phyloP scores from a whole-genome alignment of 2,329 filamentous ascomycete species.

The Periconia digitata region DNA sequence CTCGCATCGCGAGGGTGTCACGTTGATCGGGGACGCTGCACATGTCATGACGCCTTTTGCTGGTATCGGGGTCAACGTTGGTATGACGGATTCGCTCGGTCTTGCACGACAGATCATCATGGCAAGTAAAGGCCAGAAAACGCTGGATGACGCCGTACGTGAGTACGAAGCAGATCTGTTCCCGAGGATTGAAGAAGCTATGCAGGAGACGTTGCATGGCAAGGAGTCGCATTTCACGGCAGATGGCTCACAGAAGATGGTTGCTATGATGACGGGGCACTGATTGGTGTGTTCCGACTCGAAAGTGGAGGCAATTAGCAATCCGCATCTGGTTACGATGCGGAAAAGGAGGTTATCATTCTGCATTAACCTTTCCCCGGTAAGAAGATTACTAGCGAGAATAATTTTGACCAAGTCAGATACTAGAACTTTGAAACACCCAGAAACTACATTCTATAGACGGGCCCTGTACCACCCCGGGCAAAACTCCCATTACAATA shows the following conservation, averaged over 20 bases:
- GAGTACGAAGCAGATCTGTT: conserved; percentile 23
- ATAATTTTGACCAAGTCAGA: too few species aligned
- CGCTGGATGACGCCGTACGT: conserved; percentile 17
- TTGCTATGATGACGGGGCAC: conserved; percentile 22
- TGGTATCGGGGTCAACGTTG: conserved; percentile 63
- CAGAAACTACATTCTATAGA: too few species aligned
- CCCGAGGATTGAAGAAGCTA: conserved; percentile 1
- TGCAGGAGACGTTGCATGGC: conserved; percentile 16
- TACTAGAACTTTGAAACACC: too few species aligned
- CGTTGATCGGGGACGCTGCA: conserved; percentile 62
- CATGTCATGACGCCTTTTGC: conserved; percentile 62
- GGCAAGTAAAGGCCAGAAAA: conserved; percentile 20
- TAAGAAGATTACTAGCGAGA: too few species aligned
- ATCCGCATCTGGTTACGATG: too few species aligned
- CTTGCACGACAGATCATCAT: conserved; percentile 42
- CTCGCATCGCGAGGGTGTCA: conserved; percentile 52
- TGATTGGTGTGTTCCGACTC: background rate
- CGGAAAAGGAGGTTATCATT: too few species aligned
- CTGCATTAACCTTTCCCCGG: too few species aligned
- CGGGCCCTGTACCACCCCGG: too few species aligned
- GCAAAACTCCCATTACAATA: too few species aligned
- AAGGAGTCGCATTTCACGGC: conserved; percentile 25
- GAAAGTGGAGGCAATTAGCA: too few species aligned
- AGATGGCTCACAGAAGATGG: conserved; percentile 20
- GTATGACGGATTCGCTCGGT: conserved; percentile 56